Percentiles rank a stretch among this genome's conserved stretches.
Conservation (phyloP, 2,329 filamentous ascomycete genomes). For the Fusarium longipes region DNA sequence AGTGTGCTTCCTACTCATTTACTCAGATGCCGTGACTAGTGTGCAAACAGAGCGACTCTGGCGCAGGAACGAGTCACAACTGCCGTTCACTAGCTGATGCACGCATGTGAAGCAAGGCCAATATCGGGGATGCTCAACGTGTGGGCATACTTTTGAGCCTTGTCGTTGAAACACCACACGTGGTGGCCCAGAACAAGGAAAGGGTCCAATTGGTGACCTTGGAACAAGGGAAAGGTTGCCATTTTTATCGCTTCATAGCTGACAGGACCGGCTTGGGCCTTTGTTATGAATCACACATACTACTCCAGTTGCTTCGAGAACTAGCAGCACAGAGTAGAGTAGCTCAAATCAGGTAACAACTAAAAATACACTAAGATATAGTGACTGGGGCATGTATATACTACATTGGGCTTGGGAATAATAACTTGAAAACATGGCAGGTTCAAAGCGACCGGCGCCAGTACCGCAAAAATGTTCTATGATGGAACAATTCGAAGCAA, state of each 20-base stretch:
- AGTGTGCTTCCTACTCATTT: neutral
- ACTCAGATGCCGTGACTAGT: neutral
- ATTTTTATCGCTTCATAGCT: slow-evolving; percentile 3
- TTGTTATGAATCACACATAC: neutral
- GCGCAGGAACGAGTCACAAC: neutral
- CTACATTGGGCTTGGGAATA: neutral
- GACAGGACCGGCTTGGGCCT: neutral
- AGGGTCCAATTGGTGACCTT: slow-evolving; percentile 8
- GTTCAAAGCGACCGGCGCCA: neutral
- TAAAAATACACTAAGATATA: slow-evolving; percentile 9
- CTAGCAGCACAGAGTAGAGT: neutral
- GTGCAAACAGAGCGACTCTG: neutral
- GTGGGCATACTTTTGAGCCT: slow-evolving; percentile 12
- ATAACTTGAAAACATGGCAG: neutral
- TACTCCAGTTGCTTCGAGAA: neutral
- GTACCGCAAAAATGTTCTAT: neutral
- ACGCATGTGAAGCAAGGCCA: neutral
- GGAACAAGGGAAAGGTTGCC: neutral
- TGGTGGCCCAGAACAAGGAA: neutral
- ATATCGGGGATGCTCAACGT: neutral
- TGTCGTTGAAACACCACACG: slow-evolving; percentile 21
- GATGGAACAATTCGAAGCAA: slow-evolving; percentile 8
- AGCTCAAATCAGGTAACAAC: slow-evolving; percentile 9
- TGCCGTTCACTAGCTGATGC: slow-evolving; percentile 2
- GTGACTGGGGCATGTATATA: neutral